Percentiles rank a stretch among this genome's conserved stretches.
These are phyloP conservation scores for Spizellomyces punctatus DNA, from an alignment of 192 early-diverging fungal genomes.

Conservation along the genomic window DNA sequence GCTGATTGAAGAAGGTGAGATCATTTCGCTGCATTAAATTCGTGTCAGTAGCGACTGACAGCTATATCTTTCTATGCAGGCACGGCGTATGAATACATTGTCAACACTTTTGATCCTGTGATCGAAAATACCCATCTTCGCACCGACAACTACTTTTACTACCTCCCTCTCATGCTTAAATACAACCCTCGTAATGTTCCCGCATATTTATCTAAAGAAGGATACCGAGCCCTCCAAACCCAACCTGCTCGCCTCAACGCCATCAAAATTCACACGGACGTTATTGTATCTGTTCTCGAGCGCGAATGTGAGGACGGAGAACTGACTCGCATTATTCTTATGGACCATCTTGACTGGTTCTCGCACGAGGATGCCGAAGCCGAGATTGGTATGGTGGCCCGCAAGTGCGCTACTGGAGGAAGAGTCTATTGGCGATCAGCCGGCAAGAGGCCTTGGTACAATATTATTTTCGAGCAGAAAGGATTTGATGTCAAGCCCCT, in stretches of 20 bases:
- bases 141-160: conserved; percentile 85
- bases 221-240: conserved; percentile 59
- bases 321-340: conserved; percentile 74
- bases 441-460: conserved; percentile 82
- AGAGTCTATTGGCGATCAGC: conserved; percentile 82
- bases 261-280: conserved; percentile 79
- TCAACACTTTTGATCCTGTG: conserved; percentile 83
- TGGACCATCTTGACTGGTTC: conserved; percentile 94
- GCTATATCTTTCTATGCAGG: conserved; percentile 33
- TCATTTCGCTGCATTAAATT: too few species aligned
- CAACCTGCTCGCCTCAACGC: conserved; percentile 56
- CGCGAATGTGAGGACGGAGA: conserved; percentile 60
- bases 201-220: conserved; percentile 72
- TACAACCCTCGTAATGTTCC: conserved; percentile 73
- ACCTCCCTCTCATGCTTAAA: conserved; percentile 69
- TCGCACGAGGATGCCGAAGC: conserved; percentile 64
- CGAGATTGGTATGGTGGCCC: conserved; percentile 69
- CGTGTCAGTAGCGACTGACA: too few species aligned
- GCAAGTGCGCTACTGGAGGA: conserved; percentile 62
- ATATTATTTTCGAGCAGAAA: conserved; percentile 66
- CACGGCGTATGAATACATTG: conserved; percentile 73
- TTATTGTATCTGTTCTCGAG: conserved; percentile 69
- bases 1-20: too few species aligned
- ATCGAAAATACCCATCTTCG: conserved; percentile 60
- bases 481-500: conserved; percentile 71